phyloP scores from a whole-genome alignment of 2,329 filamentous ascomycete genomes.

The Xylaria sp. region DNA sequence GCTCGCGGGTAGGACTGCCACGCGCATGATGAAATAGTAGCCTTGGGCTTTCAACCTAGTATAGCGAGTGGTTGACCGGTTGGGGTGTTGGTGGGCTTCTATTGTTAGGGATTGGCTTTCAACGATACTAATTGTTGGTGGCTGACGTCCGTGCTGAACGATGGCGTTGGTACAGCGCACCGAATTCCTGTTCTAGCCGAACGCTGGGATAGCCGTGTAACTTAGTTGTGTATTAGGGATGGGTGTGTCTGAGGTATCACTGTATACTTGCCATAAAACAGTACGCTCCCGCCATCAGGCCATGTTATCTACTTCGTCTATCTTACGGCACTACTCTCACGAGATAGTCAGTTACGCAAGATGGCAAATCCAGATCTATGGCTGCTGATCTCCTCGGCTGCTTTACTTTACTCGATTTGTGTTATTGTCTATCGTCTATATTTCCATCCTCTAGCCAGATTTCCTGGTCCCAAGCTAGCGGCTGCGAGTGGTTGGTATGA shows the following conservation, averaged over 20 bases:
- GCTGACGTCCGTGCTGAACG: conserved; percentile 1
- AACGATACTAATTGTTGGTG: not conserved
- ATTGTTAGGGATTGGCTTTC: conserved; percentile 3
- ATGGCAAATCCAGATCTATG: conserved; percentile 18
- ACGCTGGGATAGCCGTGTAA: not conserved
- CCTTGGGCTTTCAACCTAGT: conserved; percentile 9
- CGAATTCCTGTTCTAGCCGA: conserved; percentile 1
- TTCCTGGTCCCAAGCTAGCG: conserved; percentile 46
- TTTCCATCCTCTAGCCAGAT: conserved; percentile 42
- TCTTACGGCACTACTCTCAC: not conserved
- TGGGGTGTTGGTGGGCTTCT: conserved; percentile 1
- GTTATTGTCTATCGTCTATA: conserved; percentile 42
- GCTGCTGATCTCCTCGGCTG: conserved; percentile 5
- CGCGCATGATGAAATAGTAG: conserved; percentile 17
- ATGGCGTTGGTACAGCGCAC: not conserved
- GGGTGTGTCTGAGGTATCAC: not conserved
- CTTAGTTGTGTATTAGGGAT: not conserved
- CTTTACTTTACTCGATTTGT: conserved; percentile 25
- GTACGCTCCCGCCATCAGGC: not conserved
- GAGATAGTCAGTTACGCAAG: not conserved
- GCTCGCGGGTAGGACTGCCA: conserved; percentile 8
- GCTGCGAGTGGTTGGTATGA: conserved; percentile 41
- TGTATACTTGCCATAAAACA: conserved; percentile 1
- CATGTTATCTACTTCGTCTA: not conserved
- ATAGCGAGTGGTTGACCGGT: not conserved